Evolutionary conservation across 2,329 filamentous ascomycete genomes (phyloP), one percentile per base, ranked within the genome.

Genomic region (Ambrosiella beaveri): DNA sequence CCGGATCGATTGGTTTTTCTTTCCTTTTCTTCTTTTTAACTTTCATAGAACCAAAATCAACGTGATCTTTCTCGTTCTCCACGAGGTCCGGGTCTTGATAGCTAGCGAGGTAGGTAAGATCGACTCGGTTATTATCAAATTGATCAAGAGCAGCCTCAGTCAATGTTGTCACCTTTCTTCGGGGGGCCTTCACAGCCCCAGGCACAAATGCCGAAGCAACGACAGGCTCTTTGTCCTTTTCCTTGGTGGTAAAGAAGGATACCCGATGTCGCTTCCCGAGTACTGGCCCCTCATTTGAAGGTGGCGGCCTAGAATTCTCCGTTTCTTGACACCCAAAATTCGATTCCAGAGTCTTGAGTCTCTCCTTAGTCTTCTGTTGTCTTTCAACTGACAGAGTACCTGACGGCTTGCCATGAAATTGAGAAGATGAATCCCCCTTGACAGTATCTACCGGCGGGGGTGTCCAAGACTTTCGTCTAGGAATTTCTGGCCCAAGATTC

Each of bases 21-120:
- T 71, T 76, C 66, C 70, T 71, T 9, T 64, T 64, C 19, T 58
- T 54, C 19, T 41, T 54, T 27, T 59, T 56, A 2, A 58, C 37
- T 63, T 52, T 65, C 55, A 15, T 54, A 56, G 36, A 61, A 54
- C 53, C 62, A 27, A 53, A 71, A 70, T n/a, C 27, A 49, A 54
- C 37, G 38, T 50, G 27, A 19, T 40, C 17, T 12, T 39, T 2
- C 19, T 60, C 54, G 19, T 36, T 13, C n/a, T 61, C 49, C n/a
- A 17, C 36, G 8, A 61, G 45, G 9, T 15, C 59, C 1, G 59
- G 59, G 38, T 61, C 56, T 56, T 61, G 45, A 47, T 61, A 61
- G n/a, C 53, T 47, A 15, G 59, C 47, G 41, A 61, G 54, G 17
- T 56, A 61, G 7, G 56, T 56, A 11, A 61, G 59, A 56, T 61